phyloP scores from a whole-genome alignment of 2,329 filamentous ascomycete genomes.

The Ceratocystis alfenasii region DNA sequence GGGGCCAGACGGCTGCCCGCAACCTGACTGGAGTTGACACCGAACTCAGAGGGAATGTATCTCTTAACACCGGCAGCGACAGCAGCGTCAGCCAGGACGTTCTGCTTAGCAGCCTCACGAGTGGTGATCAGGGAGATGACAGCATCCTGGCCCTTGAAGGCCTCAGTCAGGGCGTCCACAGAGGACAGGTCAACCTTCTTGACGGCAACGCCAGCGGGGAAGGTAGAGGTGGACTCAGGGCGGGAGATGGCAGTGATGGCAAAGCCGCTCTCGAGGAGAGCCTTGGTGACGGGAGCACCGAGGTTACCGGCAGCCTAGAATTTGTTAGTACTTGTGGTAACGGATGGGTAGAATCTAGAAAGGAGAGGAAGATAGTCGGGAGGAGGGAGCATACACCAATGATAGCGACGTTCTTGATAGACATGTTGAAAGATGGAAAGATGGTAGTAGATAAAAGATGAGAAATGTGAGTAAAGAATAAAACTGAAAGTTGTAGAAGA shows the following conservation, averaged over 20 bases:
- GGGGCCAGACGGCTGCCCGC: conserved; percentile 29
- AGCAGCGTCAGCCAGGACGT: conserved; percentile 44
- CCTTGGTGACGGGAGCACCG: conserved; percentile 31
- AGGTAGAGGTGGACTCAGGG: conserved; percentile 30
- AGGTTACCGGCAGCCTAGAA: conserved; percentile 31
- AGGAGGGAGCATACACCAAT: conserved; percentile 28
- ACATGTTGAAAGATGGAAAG: conserved; percentile 16
- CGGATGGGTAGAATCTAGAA: too few relatives aligned
- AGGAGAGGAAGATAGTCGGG: background rate
- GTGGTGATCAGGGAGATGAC: conserved; percentile 33
- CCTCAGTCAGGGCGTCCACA: conserved; percentile 37
- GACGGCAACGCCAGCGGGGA: conserved; percentile 33
- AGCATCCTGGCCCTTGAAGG: conserved; percentile 46
- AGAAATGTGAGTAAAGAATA: background rate
- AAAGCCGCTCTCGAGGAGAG: conserved; percentile 34
- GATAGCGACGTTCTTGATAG: conserved; percentile 31
- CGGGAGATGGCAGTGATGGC: conserved; percentile 46
- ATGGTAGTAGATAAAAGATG: background rate
- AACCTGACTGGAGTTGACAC: conserved; percentile 27
- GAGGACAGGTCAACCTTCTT: conserved; percentile 39
- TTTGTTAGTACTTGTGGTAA: background rate
- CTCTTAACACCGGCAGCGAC: conserved; percentile 48
- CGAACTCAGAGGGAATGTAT: conserved; percentile 50
- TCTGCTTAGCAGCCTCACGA: conserved; percentile 32
- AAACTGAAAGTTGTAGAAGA: background rate